These are phyloP conservation scores for Cryomyces minteri DNA, from an alignment of 495 filamentous ascomycete species.

Conservation along the genomic window DNA sequence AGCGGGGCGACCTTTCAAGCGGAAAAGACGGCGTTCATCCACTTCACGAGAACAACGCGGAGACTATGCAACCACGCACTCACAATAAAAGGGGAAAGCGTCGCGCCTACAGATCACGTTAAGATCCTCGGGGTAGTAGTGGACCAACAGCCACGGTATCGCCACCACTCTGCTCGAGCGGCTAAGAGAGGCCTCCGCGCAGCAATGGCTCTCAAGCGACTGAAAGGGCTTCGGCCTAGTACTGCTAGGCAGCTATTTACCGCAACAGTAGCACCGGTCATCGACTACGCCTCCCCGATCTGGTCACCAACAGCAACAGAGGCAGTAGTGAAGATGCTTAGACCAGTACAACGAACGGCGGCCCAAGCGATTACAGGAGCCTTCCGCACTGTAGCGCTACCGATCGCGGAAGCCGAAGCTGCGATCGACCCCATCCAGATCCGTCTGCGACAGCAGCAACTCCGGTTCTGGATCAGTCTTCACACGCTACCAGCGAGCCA, in stretches of 20 bases:
- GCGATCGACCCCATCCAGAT: neutral
- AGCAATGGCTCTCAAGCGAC: conserved; percentile 3
- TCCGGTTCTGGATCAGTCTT: conserved; percentile 4
- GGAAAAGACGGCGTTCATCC: conserved; percentile 9
- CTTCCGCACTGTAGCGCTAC: neutral
- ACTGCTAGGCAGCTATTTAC: conserved; percentile 6
- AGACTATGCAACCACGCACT: conserved; percentile 1
- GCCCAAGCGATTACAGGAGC: conserved; percentile 1
- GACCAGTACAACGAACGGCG: neutral
- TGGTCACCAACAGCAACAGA: neutral
- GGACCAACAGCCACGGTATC: conserved; percentile 9
- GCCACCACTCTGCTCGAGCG: conserved; percentile 2
- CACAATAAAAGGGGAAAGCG: conserved; percentile 4
- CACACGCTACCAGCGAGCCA: conserved; percentile 2
- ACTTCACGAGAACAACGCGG: conserved; percentile 9
- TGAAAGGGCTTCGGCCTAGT: conserved; percentile 1
- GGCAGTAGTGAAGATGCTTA: neutral
- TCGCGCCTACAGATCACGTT: conserved; percentile 4
- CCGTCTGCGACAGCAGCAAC: neutral
- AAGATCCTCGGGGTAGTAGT: conserved; percentile 10
- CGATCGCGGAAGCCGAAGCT: neutral
- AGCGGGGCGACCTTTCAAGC: conserved; percentile 9
- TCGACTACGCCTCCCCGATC: conserved; percentile 5
- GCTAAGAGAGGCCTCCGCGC: conserved; percentile 3
- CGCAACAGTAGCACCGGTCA: conserved; percentile 5